Percentiles rank a stretch among this genome's conserved stretches.
Conservation (phyloP, 306 rosid genomes). For the Corylus americana region DNA sequence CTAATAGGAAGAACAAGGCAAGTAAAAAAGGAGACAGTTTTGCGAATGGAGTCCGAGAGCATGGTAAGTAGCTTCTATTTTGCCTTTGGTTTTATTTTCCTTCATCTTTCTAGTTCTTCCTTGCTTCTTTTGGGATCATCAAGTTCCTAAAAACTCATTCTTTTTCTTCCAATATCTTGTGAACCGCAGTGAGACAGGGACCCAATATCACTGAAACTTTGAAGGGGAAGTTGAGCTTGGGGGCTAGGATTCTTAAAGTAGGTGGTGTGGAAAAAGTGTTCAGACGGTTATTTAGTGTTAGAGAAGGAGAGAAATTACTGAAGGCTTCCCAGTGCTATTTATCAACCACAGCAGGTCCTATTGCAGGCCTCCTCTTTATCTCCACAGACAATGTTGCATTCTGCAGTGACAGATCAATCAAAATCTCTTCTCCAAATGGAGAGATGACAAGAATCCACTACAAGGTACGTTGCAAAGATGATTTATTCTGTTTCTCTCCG, state of each 20-base stretch:
- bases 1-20: constrained; percentile 29
- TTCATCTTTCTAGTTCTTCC: neutral
- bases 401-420: constrained; percentile 74
- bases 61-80: constrained; percentile 28
- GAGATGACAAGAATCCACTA: constrained; percentile 51
- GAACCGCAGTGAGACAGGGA: constrained; percentile 57
- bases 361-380: constrained; percentile 85
- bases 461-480: constrained; percentile 37
- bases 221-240: constrained; percentile 72
- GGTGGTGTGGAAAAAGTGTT: constrained; percentile 70
- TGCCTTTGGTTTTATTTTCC: neutral
- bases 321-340: constrained; percentile 70
- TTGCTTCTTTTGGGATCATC: constrained; percentile 1
- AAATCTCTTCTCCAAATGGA: constrained; percentile 48
- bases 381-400: constrained; percentile 74
- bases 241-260: constrained; percentile 63
- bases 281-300: constrained; percentile 47
- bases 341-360: constrained; percentile 82
- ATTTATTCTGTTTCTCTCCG: neutral
- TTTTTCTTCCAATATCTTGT: neutral
- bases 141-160: neutral
- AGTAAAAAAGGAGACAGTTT: constrained; percentile 31
- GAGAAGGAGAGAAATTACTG: constrained; percentile 61
- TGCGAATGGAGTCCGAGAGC: constrained; percentile 45
- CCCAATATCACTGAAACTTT: constrained; percentile 66